Conservation (phyloP, 306 rosid species). For the Vigna trinervia region DNA sequence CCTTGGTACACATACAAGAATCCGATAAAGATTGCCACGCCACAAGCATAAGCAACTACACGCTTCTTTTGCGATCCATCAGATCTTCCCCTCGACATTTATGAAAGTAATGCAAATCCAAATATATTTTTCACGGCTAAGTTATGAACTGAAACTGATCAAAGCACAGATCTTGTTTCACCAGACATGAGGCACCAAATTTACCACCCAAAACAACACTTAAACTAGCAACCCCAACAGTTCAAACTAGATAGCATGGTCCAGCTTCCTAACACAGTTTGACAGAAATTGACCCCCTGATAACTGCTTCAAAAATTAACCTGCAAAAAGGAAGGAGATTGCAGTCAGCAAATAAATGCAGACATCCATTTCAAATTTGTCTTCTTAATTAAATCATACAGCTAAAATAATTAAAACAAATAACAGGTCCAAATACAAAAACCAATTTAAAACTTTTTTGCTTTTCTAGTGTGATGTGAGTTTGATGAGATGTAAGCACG, state of each 20-base stretch:
- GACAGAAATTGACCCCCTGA: slow-evolving; percentile 16
- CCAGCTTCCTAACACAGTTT: slow-evolving; percentile 17
- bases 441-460: slow-evolving; percentile 9
- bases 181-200: slow-evolving; percentile 39
- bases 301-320: slow-evolving; percentile 29
- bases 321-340: slow-evolving; percentile 40
- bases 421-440: slow-evolving; percentile 11
- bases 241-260: slow-evolving; percentile 4
- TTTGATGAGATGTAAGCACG: slow-evolving; percentile 6
- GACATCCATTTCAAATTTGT: not conserved
- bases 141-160: slow-evolving; percentile 33
- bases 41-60: slow-evolving; percentile 51
- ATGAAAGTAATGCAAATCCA: slow-evolving; percentile 30
- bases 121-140: slow-evolving; percentile 27
- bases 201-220: slow-evolving; percentile 34
- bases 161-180: slow-evolving; percentile 42
- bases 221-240: slow-evolving; percentile 26
- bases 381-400: slow-evolving; percentile 16
- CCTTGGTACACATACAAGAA: slow-evolving; percentile 47
- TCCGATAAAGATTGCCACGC: slow-evolving; percentile 44
- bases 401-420: slow-evolving; percentile 20
- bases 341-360: slow-evolving; percentile 25
- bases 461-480: slow-evolving; percentile 1
- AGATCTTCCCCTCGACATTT: slow-evolving; percentile 57
- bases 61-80: slow-evolving; percentile 56